phyloP scores from a whole-genome alignment of 371 early-diverging fungal species.

The Chytridiales sp. region DNA sequence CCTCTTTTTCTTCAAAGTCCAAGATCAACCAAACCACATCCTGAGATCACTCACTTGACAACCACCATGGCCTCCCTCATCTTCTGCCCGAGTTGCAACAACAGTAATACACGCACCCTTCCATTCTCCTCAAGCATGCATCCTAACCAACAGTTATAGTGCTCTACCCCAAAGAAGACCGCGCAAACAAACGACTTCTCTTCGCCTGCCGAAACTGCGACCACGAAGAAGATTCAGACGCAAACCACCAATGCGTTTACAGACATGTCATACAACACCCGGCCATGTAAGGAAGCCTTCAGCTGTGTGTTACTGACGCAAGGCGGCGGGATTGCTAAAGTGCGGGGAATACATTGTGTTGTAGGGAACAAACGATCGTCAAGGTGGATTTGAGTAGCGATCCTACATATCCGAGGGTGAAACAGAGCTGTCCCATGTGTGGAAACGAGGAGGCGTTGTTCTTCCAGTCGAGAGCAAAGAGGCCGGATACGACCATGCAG shows the following conservation, averaged over 20 bases:
- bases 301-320: background rate
- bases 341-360: background rate
- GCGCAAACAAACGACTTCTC: conserved; percentile 60
- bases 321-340: background rate
- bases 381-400: conserved; percentile 40
- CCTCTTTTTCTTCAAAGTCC: too few species aligned
- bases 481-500: conserved; percentile 87
- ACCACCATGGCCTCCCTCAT: conserved; percentile 64
- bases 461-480: conserved; percentile 85
- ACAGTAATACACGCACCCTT: too few species aligned
- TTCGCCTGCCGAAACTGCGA: conserved; percentile 95
- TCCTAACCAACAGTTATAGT: conserved; percentile 33
- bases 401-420: conserved; percentile 42
- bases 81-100: conserved; percentile 56
- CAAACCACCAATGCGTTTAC: conserved; percentile 82
- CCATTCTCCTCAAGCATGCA: conserved; percentile 3
- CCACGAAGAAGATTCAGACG: conserved; percentile 69
- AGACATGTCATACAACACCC: conserved; percentile 78
- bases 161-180: conserved; percentile 95
- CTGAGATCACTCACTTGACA: background rate
- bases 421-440: conserved; percentile 56
- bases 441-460: conserved; percentile 76
- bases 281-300: conserved; percentile 61
- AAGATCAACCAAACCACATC: too few species aligned
- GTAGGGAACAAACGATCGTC: conserved; percentile 40